Evolutionary conservation across 2,329 filamentous ascomycete species (phyloP), one percentile per base, ranked within the genome.

Genomic region (Gyromitra esculenta): DNA sequence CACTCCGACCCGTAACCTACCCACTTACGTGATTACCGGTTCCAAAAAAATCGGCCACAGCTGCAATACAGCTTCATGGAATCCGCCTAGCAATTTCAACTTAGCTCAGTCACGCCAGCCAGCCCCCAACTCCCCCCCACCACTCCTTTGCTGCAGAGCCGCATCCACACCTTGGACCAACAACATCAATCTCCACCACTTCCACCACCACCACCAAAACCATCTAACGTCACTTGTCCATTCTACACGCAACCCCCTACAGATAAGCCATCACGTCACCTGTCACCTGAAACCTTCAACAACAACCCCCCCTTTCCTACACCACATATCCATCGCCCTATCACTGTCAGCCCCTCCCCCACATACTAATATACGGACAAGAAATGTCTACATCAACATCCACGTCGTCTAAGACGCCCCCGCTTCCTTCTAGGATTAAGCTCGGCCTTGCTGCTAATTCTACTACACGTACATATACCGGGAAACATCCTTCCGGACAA

Each of bases 111-210:
- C 65, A 75, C 75, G 60, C 57, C 45, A 77, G 70, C 39, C 70
- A 73, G 57, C 56, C 56, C 43, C 64, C 64, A 63, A 54, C 59
- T 57, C 41, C 37, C 71, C 70, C 63, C 75, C 71, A 60, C 75
- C 69, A 75, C 70, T 77, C 75, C 43, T 77, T 77, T 76, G 65
- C 64, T 77, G 75, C 75, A 70, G 75, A 77, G 75, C 75, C 75
- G 65, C 75, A 77, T 70, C 70, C 63, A 37, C 64, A 56, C 63
- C 31, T 8, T 54, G 31, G 43, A 39, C 48, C 69, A 72, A 67
- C 56, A 67, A 68, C 66, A 59, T 75, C 66, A 63, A 31, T 31
- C 25, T 31, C 25, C 25, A 31, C 25, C 25, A 31, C 25, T 3
- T 31, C 25, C 25, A 31, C 25, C 25, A 31, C 25, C 25, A 31